Conservation (phyloP, 345 rosid genomes). For the Pistacia vera region DNA sequence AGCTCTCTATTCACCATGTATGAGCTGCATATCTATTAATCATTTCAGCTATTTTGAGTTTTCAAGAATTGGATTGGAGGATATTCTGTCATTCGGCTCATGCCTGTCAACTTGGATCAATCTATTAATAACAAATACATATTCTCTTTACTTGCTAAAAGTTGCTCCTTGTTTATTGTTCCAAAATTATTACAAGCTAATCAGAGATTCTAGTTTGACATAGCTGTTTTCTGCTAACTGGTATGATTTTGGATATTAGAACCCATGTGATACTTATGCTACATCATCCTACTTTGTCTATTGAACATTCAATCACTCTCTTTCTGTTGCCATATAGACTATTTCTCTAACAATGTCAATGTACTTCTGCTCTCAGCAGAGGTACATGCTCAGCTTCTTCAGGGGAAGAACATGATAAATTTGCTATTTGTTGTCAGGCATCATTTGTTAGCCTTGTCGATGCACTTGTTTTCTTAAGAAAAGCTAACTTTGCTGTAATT, state of each 20-base stretch:
- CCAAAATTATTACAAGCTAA: neutral
- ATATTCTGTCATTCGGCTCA: neutral
- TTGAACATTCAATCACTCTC: neutral
- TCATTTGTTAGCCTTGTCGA: conserved; percentile 2
- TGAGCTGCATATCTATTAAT: neutral
- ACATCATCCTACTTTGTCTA: neutral
- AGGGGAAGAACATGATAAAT: neutral
- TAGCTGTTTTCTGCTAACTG: neutral
- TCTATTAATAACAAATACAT: neutral
- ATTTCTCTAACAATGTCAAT: neutral
- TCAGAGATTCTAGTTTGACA: neutral
- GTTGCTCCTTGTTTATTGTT: neutral
- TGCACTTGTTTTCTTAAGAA: neutral
- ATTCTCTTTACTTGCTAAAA: neutral
- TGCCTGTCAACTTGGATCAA: neutral
- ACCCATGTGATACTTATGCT: neutral
- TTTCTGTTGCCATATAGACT: neutral
- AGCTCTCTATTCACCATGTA: neutral
- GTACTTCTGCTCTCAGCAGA: neutral
- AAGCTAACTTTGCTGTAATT: neutral
- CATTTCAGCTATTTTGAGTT: neutral
- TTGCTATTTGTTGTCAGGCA: neutral
- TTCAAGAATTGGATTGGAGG: neutral
- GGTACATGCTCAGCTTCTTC: neutral
- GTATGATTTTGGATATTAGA: neutral